Base-by-base conservation (phyloP, 306 rosid species). In the Begonia peltatifolia region DNA sequence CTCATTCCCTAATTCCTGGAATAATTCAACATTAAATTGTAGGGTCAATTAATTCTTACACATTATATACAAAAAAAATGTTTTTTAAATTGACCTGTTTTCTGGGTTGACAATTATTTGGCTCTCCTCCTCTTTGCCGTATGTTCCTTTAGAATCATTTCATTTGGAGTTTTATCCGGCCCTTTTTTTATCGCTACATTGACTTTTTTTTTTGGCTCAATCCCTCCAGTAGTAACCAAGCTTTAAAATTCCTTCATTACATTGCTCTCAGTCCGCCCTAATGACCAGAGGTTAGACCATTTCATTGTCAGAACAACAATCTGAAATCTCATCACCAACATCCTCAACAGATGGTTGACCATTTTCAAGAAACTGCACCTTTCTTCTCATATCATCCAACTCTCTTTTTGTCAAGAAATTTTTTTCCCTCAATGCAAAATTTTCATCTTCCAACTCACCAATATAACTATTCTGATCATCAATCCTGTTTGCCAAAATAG, bases 391-490 rank as follows among this genome's bases (percentile, higher is more conserved):
- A 57, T 89, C 95, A 1, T 76, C 83, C 47, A 84, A 47, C 70
- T 89, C 93, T 46, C 84, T 82, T 77, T 89, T 95, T 94, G 82
- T 78, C 50, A 89, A 43, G 64, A 89, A 89, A 58, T 85, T 80
- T 12, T 86, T 84, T 71, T 89, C 97, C 77, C 77, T 89, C 83
- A 89, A 46, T 3, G 90, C 82, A 76, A 89, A 69, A 68, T 89
- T 89, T 67, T 89, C 97, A 59, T 89, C 95, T 76, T 89, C 94
- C 77, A 89, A 55, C 42, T 89, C 95, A 11, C 90, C 95, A 35
- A 89, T 82, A 66, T 82, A 95, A 2, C 87, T 77, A 66, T 84
- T 95, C 72, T 89, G 97, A 80, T 89, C 97, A 72, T 85, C 97
- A 17, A 89, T 95, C 69, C 83, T 70, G 63, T 82, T 89, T 74